These are phyloP conservation scores for Boletus tylopilopsis DNA, from an alignment of 768 basidiomycete species.

Conservation along the genomic window DNA sequence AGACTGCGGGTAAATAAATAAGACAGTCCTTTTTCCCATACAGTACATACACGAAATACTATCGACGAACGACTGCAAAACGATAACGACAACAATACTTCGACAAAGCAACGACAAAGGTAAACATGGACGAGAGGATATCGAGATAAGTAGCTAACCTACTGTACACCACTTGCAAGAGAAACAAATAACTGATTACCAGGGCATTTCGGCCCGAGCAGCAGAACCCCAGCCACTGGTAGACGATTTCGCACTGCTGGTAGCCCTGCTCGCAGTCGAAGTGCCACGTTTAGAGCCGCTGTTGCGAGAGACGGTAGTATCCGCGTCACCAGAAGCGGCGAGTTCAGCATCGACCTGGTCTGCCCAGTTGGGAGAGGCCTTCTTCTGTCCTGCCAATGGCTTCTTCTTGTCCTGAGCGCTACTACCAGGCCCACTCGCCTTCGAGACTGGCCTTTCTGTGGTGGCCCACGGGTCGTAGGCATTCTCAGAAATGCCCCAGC, in stretches of 20 bases:
- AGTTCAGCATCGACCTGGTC: constrained; percentile 25
- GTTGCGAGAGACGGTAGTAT: constrained; percentile 8
- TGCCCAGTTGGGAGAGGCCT: constrained; percentile 19
- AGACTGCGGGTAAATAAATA: too few species aligned
- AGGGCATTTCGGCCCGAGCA: constrained; percentile 21
- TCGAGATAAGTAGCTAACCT: neutral
- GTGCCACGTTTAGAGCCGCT: constrained; percentile 10
- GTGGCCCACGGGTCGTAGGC: constrained; percentile 22
- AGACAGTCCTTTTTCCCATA: neutral
- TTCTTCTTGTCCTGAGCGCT: constrained; percentile 10
- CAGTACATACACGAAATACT: too few species aligned
- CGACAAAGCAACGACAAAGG: neutral
- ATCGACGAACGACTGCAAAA: neutral
- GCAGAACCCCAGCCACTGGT: constrained; percentile 26
- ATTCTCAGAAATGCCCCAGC: constrained; percentile 23
- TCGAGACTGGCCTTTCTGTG: neutral
- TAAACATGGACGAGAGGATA: neutral
- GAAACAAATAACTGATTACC: constrained; percentile 9
- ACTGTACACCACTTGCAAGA: constrained; percentile 3
- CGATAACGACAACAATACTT: neutral
- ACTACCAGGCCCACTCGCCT: neutral
- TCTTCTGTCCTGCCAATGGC: constrained; percentile 1
- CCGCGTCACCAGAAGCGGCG: neutral
- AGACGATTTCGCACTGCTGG: constrained; percentile 14
- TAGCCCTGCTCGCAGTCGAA: constrained; percentile 9